A percentile compares a stretch with the other conserved stretches of the same genome.
phyloP scores from a whole-genome alignment of 208 protist genomes.

The Leptomonas pyrrhocoris region DNA sequence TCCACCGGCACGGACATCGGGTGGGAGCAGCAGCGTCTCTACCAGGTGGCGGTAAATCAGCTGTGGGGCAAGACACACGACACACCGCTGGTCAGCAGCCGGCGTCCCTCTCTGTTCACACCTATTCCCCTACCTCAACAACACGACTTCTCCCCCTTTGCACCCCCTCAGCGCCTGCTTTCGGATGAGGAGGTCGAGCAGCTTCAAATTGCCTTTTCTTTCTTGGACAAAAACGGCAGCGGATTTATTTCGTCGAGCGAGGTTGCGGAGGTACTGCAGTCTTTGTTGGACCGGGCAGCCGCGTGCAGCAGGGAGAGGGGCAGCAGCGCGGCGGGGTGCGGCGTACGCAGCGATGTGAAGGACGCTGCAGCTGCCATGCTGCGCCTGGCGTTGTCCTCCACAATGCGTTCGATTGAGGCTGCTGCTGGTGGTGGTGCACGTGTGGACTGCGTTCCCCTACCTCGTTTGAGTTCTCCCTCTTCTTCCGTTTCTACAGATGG shows the following conservation, averaged over 20 bases:
- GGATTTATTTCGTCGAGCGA: constrained; percentile 11
- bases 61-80: constrained; percentile 19
- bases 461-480: not conserved
- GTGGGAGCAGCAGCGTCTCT: constrained; percentile 29
- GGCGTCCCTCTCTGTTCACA: not conserved
- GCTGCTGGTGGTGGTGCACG: not conserved
- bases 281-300: constrained; percentile 8
- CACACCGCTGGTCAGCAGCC: constrained; percentile 8
- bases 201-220: constrained; percentile 20
- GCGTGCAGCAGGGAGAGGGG: not conserved
- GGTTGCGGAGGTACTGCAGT: constrained; percentile 19
- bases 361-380: constrained; percentile 28
- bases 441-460: not conserved
- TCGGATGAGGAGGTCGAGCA: constrained; percentile 23
- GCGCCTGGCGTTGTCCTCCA: constrained; percentile 7
- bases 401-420: not conserved
- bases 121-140: not conserved
- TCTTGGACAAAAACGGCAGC: constrained; percentile 13
- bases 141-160: not conserved
- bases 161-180: constrained; percentile 15
- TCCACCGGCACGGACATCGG: not conserved
- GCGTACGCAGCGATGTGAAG: not conserved
- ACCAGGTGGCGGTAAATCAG: constrained; percentile 12
- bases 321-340: not conserved
- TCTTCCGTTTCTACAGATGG: not conserved